phyloP scores from a whole-genome alignment of 108 stramenopile species.

The Nitzschia sp. region DNA sequence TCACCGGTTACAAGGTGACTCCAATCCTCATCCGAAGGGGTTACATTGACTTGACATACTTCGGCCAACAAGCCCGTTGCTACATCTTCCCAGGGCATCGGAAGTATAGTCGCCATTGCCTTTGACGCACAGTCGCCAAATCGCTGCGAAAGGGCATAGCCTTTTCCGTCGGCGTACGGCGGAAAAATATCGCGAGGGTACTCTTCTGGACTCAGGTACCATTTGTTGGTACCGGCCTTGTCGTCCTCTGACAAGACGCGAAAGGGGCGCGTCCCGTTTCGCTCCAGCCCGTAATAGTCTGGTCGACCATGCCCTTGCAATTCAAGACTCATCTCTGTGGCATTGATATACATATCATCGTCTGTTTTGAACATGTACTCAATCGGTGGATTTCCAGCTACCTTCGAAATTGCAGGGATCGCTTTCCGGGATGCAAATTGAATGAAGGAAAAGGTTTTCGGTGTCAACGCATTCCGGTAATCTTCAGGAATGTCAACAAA shows the following conservation, averaged over 20 bases:
- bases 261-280: neutral
- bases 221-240: too few species aligned
- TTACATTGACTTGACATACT: neutral
- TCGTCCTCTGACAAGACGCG: too few species aligned
- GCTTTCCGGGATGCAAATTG: neutral
- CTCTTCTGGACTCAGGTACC: neutral
- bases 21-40: neutral
- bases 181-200: neutral
- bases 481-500: neutral
- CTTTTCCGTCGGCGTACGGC: neutral
- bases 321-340: neutral
- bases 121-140: neutral
- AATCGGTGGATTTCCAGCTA: neutral
- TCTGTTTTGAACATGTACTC: neutral
- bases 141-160: neutral
- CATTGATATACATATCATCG: neutral
- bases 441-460: neutral
- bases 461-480: neutral
- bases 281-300: neutral
- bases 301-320: neutral
- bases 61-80: slow-evolving; percentile 2
- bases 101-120: neutral
- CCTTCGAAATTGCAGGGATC: neutral
- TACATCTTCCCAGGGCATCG: slow-evolving; percentile 1
- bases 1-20: too few species aligned